A percentile compares a stretch with the other conserved stretches of the same genome.
phyloP scores from a whole-genome alignment of 768 basidiomycete species.

The Kondoa subrosea region DNA sequence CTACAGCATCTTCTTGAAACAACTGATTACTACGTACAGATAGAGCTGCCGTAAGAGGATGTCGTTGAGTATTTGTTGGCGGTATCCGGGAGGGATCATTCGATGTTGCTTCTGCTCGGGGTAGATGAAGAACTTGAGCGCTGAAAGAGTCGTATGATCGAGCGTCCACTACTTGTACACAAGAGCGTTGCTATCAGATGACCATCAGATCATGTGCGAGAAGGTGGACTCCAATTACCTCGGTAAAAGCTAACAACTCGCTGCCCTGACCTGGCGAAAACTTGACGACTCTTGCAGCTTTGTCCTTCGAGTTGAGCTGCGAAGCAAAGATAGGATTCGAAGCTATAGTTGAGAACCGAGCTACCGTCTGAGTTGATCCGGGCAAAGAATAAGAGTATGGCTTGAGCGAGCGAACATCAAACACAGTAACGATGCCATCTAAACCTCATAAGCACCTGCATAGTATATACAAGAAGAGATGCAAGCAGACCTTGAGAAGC shows the following conservation, averaged over 20 bases:
- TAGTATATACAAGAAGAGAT: background rate
- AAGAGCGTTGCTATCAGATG: conserved; percentile 51
- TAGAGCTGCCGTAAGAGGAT: background rate
- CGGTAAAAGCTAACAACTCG: conserved; percentile 76
- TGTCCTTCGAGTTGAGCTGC: conserved; percentile 15
- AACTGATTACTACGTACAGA: background rate
- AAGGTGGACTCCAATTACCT: conserved; percentile 40
- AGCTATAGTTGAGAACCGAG: conserved; percentile 27
- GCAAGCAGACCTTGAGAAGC: conserved; percentile 42
- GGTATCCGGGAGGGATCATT: background rate
- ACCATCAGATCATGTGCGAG: conserved; percentile 13
- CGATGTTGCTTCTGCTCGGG: background rate
- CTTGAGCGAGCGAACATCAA: conserved; percentile 61
- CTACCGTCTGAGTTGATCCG: background rate
- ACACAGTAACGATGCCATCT: conserved; percentile 60
- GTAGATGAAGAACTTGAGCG: background rate
- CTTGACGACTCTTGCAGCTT: conserved; percentile 73
- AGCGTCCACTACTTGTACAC: conserved; percentile 71
- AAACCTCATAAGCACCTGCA: background rate
- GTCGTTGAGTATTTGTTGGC: background rate
- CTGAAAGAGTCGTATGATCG: conserved; percentile 48
- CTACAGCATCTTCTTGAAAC: background rate
- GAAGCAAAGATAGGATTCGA: conserved; percentile 46
- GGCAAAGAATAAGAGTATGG: conserved; percentile 30
- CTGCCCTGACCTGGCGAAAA: conserved; percentile 45